Conservation (phyloP, 2,329 filamentous ascomycete species). For the Cladophialophora yegresii region DNA sequence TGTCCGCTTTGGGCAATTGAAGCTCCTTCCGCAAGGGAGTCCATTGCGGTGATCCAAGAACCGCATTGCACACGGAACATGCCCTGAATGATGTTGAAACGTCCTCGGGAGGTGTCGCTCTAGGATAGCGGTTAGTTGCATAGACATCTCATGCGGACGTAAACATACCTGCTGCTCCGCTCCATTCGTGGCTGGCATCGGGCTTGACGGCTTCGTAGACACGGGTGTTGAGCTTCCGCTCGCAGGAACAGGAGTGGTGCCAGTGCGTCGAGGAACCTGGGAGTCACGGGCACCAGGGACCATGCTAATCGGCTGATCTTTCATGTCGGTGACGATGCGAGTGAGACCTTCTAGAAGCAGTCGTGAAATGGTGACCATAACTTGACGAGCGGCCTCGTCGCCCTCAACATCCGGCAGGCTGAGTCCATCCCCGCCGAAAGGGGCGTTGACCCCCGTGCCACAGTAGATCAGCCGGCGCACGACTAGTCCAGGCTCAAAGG, state of each 20-base stretch:
- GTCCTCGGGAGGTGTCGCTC: constrained; percentile 31
- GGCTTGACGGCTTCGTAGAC: constrained; percentile 18
- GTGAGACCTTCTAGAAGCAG: constrained; percentile 4
- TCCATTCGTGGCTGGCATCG: constrained; percentile 13
- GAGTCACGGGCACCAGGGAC: constrained; percentile 22
- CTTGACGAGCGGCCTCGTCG: constrained; percentile 12
- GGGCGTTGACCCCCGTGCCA: not conserved
- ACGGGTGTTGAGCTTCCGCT: constrained; percentile 17
- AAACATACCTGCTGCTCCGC: constrained; percentile 18
- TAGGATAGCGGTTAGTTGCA: constrained; percentile 7
- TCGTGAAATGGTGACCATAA: constrained; percentile 19
- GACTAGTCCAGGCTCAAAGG: constrained; percentile 12
- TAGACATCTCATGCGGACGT: not conserved
- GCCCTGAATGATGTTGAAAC: constrained; percentile 32
- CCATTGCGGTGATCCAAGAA: constrained; percentile 83
- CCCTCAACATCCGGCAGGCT: constrained; percentile 18
- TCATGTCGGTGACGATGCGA: constrained; percentile 17
- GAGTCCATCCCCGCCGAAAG: constrained; percentile 10
- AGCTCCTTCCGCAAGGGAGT: constrained; percentile 78
- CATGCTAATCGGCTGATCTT: constrained; percentile 31
- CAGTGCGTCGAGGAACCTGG: constrained; percentile 11
- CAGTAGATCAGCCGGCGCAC: constrained; percentile 26
- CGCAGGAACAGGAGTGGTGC: constrained; percentile 11
- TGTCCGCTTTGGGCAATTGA: constrained; percentile 74
- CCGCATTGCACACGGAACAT: constrained; percentile 68